phyloP scores from a whole-genome alignment of 75 land plant species.

The Pinus albicaulis region DNA sequence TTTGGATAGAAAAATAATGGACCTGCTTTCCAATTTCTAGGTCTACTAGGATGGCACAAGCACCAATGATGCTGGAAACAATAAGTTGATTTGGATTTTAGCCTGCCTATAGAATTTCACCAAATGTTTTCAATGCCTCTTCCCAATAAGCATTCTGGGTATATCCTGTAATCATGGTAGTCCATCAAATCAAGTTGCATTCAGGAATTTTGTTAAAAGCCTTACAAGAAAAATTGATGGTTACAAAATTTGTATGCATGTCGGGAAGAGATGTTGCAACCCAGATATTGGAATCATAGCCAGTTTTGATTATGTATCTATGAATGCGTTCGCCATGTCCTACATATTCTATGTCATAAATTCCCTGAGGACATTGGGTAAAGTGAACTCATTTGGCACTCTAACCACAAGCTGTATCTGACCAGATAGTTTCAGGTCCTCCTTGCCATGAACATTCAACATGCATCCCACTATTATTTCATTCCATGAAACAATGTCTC shows the following conservation, averaged over 20 bases:
- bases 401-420: constrained; percentile 3
- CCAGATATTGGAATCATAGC: background rate
- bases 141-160: constrained; percentile 42
- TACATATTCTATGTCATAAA: background rate
- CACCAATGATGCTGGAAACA: constrained; percentile 30
- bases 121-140: constrained; percentile 40
- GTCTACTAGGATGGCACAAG: constrained; percentile 43
- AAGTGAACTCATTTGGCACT: background rate
- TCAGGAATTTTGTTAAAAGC: constrained; percentile 10
- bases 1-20: constrained; percentile 14
- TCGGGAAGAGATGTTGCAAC: constrained; percentile 13
- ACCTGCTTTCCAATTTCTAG: constrained; percentile 37
- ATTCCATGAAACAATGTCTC: constrained; percentile 9
- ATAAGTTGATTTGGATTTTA: constrained; percentile 42
- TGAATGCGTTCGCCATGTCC: constrained; percentile 8
- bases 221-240: background rate
- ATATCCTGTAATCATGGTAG: constrained; percentile 46
- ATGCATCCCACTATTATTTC: background rate
- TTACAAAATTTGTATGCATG: constrained; percentile 13
- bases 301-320: background rate
- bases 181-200: constrained; percentile 41
- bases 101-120: constrained; percentile 28
- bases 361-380: constrained; percentile 8
- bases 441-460: background rate
- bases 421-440: background rate